Base-by-base conservation (phyloP, 2,329 filamentous ascomycete genomes). In the Aspergillus sp. region DNA sequence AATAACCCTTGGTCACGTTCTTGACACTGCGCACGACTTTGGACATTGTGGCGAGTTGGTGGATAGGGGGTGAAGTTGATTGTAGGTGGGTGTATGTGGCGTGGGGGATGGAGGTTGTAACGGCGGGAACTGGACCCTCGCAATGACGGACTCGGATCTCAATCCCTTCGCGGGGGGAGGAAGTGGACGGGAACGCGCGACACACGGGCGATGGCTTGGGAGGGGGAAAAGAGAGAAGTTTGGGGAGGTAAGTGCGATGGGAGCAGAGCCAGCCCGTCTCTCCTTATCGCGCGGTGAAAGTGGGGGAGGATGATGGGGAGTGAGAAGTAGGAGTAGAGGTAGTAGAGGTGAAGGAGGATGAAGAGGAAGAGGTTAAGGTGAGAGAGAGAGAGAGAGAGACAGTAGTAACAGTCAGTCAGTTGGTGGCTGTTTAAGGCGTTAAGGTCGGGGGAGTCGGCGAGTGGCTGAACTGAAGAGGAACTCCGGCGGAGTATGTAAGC, bases 1-100 rank as follows among this genome's bases (percentile, higher is more conserved):
- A 97, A 77, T 99, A 99, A 71, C 95, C 95, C 83, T 98, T 99
- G 78, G 95, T 98, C 79, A 99, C 94, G 84, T 98, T 99, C 83
- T 97, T 98, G 73, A 98, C 93, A 76, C 91, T 96, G 80, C 95
- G 87, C 76, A 98, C 92, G 77, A 98, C 92, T 81, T 96, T 96
- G 62, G 94, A 97, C 95, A 99, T 99, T 58, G 61, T 72, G 62
- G 60, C 62, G 59, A 62, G 63, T 39, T 48, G 41, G 32, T 56
- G 27, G 32, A 21, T 36, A 54, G 39, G 52, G 38, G 51, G 32
- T 7, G 42, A 30, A 6, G 21, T 27, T 27, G 25, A 27, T 27
- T 27, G 32, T 36, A 36, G 10, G 32, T 36, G 32, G 32, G 32
- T 36, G 32, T 36, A 11, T 36, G 30, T 32, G 27, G 25, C 15